phyloP scores from a whole-genome alignment of 768 basidiomycete genomes.

The Boletus patriciae region DNA sequence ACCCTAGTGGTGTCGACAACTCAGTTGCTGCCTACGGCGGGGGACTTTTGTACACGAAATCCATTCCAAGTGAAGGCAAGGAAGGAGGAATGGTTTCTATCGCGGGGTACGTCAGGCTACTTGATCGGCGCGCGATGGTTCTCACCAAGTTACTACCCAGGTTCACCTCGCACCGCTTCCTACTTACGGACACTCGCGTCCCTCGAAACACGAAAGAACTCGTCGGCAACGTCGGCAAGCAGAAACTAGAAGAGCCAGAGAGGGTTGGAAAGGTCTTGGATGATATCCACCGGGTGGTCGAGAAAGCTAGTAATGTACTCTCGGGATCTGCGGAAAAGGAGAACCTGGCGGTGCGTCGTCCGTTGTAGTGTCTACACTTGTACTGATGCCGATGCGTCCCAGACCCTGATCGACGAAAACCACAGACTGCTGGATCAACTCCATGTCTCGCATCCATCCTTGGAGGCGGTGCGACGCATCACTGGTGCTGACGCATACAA shows the following conservation, averaged over 20 bases:
- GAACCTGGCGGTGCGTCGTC: conserved; percentile 54
- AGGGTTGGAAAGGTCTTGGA: conserved; percentile 73
- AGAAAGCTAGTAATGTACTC: conserved; percentile 74
- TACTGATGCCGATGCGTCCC: conserved; percentile 2
- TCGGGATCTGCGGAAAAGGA: conserved; percentile 45
- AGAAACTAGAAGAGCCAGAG: conserved; percentile 81
- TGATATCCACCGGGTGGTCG: conserved; percentile 81
- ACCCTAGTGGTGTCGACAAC: conserved; percentile 97
- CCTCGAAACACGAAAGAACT: conserved; percentile 93
- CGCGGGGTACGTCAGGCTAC: conserved; percentile 61
- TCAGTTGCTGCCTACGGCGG: conserved; percentile 92
- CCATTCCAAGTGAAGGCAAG: conserved; percentile 55
- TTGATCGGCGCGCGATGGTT: neutral
- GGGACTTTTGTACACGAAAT: conserved; percentile 83
- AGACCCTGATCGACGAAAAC: conserved; percentile 88
- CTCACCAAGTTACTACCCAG: conserved; percentile 39
- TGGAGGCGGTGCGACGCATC: conserved; percentile 79
- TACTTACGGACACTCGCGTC: conserved; percentile 91
- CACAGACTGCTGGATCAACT: conserved; percentile 80
- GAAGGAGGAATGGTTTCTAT: conserved; percentile 83
- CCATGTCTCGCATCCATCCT: conserved; percentile 85
- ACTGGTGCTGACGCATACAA: conserved; percentile 63
- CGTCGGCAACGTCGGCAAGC: conserved; percentile 83
- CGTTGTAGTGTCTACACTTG: neutral
- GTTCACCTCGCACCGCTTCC: conserved; percentile 87